These are phyloP conservation scores for Thelonectria discophora DNA, from an alignment of 2,329 filamentous ascomycete species.

Conservation along the genomic window DNA sequence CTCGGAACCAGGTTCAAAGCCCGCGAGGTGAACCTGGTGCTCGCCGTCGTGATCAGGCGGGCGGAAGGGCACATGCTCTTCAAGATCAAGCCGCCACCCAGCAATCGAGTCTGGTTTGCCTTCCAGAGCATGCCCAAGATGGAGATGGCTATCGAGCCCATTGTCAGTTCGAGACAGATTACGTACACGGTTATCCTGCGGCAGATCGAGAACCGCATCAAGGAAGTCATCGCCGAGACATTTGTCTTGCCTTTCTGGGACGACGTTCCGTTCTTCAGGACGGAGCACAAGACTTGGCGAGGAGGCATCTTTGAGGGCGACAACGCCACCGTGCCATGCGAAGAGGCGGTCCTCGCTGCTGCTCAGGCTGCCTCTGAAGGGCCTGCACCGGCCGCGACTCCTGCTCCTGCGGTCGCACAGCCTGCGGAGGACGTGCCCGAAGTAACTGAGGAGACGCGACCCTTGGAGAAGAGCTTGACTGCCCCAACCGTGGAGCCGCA, in stretches of 20 bases:
- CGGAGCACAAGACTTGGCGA: conserved; percentile 77
- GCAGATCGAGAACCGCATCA: conserved; percentile 93
- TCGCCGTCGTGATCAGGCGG: conserved; percentile 85
- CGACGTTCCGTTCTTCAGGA: conserved; percentile 89
- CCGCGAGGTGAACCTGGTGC: conserved; percentile 85
- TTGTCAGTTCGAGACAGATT: conserved; percentile 94
- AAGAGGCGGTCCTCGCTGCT: conserved; percentile 31
- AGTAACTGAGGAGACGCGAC: conserved; percentile 51
- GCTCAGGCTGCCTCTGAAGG: conserved; percentile 55
- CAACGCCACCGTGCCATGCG: conserved; percentile 50
- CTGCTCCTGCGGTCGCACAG: conserved; percentile 48
- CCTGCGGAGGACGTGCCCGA: conserved; percentile 54
- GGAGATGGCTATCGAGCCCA: conserved; percentile 92
- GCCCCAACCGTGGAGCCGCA: conserved; percentile 54
- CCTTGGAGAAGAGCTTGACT: conserved; percentile 66
- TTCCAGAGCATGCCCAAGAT: conserved; percentile 95
- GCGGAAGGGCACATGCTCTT: conserved; percentile 86
- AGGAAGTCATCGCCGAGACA: conserved; percentile 92
- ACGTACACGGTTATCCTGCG: conserved; percentile 92
- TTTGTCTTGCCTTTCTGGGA: conserved; percentile 96
- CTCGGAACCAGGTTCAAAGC: conserved; percentile 88
- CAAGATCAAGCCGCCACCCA: conserved; percentile 92
- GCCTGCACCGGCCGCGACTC: conserved; percentile 36
- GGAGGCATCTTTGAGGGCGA: conserved; percentile 82
- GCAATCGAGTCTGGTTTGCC: conserved; percentile 94